Evolutionary conservation across 495 filamentous ascomycete genomes (phyloP).

Genomic region (Trichoderma parareesei): DNA sequence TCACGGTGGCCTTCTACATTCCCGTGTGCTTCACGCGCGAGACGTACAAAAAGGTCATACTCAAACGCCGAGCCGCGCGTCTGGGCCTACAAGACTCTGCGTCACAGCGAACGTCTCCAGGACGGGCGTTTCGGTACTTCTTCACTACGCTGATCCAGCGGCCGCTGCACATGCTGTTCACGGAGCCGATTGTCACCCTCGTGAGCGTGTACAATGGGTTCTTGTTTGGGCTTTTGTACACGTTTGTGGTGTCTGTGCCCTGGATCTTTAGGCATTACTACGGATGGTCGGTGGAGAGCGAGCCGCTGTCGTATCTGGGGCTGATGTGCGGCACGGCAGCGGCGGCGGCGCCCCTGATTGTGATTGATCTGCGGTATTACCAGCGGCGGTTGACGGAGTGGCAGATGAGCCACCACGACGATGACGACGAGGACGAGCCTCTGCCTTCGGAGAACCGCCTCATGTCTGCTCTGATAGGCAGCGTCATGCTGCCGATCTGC

Average conservation of each 20-base stretch:
- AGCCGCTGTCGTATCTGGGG: conserved; percentile 6
- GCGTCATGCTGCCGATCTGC: conserved; percentile 46
- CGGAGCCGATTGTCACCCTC: conserved; percentile 52
- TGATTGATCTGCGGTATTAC: conserved; percentile 34
- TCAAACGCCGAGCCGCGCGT: conserved; percentile 34
- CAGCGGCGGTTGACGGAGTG: conserved; percentile 15
- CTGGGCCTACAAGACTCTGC: conserved; percentile 36
- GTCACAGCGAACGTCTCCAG: conserved; percentile 25
- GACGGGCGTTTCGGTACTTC: conserved; percentile 22
- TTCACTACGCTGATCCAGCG: conserved; percentile 19
- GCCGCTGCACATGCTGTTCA: conserved; percentile 55
- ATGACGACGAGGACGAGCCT: conserved; percentile 18
- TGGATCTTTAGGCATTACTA: background rate
- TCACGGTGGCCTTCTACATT: conserved; percentile 35
- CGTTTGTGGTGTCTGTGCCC: background rate
- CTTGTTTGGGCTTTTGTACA: background rate
- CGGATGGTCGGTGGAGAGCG: background rate
- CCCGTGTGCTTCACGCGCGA: conserved; percentile 41
- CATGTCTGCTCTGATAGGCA: conserved; percentile 53
- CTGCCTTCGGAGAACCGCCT: conserved; percentile 49
- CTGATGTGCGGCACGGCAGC: background rate
- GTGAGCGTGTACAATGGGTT: conserved; percentile 2
- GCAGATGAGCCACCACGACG: conserved; percentile 23
- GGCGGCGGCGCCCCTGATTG: background rate
- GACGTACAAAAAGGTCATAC: conserved; percentile 51